Percentiles rank a stretch among this genome's conserved stretches.
Conservation (phyloP, 1,284 basidiomycete genomes). For the Volvariella volvacea region DNA sequence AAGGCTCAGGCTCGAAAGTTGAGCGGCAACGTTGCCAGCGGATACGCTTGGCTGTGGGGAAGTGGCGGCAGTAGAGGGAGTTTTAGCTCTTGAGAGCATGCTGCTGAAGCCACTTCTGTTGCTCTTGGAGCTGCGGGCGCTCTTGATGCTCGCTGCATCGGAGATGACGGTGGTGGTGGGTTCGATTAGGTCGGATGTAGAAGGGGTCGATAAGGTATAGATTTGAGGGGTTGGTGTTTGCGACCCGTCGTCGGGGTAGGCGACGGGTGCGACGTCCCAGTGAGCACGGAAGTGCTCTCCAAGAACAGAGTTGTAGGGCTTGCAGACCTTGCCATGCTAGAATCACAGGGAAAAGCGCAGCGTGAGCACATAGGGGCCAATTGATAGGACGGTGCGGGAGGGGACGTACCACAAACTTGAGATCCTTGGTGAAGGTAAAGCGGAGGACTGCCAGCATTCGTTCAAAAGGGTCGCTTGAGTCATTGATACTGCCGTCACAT, state of each 20-base stretch:
- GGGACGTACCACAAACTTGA: conserved; percentile 81
- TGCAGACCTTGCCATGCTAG: conserved; percentile 85
- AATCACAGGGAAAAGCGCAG: conserved; percentile 2
- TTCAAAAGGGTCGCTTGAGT: conserved; percentile 85
- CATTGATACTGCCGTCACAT: conserved; percentile 62
- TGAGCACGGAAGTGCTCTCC: conserved; percentile 90
- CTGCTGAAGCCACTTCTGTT: conserved; percentile 46
- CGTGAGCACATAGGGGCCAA: conserved; percentile 6
- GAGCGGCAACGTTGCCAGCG: conserved; percentile 33
- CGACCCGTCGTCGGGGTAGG: conserved; percentile 42
- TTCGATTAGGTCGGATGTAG: conserved; percentile 35
- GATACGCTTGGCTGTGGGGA: conserved; percentile 34
- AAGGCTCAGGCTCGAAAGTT: conserved; percentile 56
- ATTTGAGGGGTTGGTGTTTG: conserved; percentile 40
- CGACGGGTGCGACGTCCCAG: conserved; percentile 70
- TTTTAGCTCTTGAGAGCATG: conserved; percentile 39
- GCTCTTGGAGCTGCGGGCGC: conserved; percentile 52
- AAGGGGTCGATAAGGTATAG: conserved; percentile 30
- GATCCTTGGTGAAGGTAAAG: conserved; percentile 90
- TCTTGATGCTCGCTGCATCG: conserved; percentile 53
- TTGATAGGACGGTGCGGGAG: conserved; percentile 2
- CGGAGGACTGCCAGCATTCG: conserved; percentile 88
- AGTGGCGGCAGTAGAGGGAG: conserved; percentile 52
- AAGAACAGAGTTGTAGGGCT: conserved; percentile 93
- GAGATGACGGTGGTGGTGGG: conserved; percentile 24